phyloP scores from a whole-genome alignment of 176 grass and related monocot species.

The Zoysia pacifica region DNA sequence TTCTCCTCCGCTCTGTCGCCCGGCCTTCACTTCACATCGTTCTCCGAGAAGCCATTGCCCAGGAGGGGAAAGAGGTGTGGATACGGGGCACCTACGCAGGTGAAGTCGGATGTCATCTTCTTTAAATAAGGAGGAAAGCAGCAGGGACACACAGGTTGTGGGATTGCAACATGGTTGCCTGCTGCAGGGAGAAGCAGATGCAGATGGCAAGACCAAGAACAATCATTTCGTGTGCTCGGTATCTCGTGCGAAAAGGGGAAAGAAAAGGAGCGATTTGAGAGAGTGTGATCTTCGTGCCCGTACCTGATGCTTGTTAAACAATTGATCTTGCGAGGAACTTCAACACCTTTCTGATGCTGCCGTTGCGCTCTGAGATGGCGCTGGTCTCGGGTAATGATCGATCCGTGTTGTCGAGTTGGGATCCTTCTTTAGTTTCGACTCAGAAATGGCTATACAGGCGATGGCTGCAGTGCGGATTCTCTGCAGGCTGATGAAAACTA shows the following conservation, averaged over 20 bases:
- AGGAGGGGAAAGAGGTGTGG: background rate
- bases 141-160: background rate
- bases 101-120: conserved; percentile 37
- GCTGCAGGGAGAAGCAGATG: conserved; percentile 17
- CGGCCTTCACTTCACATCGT: background rate
- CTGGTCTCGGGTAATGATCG: conserved; percentile 28
- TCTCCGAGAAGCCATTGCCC: conserved; percentile 34
- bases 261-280: background rate
- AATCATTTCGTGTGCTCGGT: conserved; percentile 33
- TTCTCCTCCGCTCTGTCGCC: background rate
- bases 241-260: background rate
- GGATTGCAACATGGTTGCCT: conserved; percentile 34
- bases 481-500: background rate
- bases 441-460: background rate
- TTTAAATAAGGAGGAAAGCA: conserved; percentile 30
- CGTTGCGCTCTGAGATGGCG: conserved; percentile 29
- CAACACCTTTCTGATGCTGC: conserved; percentile 22
- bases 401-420: conserved; percentile 19
- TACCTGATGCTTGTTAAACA: conserved; percentile 8
- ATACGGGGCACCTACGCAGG: conserved; percentile 3
- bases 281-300: conserved; percentile 13
- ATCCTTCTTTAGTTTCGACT: background rate
- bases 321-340: background rate
- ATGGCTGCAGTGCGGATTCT: background rate
- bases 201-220: conserved; percentile 16